phyloP scores from a whole-genome alignment of 2,329 filamentous ascomycete species.

The Xylaria sp. region DNA sequence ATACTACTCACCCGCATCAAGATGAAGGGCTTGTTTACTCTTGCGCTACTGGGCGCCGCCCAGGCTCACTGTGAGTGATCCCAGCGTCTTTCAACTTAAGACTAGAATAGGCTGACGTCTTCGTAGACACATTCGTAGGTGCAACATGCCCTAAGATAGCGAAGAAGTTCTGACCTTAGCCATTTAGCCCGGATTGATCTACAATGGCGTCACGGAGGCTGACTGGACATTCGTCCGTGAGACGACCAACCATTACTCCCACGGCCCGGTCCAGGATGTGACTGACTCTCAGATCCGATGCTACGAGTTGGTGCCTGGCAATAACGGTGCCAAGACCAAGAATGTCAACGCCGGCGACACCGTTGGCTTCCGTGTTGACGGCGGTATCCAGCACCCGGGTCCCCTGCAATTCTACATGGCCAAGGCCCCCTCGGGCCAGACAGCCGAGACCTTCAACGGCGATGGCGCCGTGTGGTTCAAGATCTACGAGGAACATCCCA shows the following conservation, averaged over 20 bases:
- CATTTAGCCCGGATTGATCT: conserved; percentile 41
- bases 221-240: conserved; percentile 52
- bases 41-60: conserved; percentile 39
- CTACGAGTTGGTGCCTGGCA: conserved; percentile 48
- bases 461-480: conserved; percentile 49
- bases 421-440: conserved; percentile 43
- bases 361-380: conserved; percentile 51
- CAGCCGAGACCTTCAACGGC: conserved; percentile 45
- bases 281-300: conserved; percentile 50
- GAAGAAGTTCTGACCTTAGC: background rate
- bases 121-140: conserved; percentile 45
- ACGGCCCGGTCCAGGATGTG: conserved; percentile 51
- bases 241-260: conserved; percentile 53
- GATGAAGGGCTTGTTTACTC: conserved; percentile 41
- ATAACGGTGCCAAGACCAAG: conserved; percentile 48
- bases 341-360: conserved; percentile 51
- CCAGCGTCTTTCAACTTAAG: background rate
- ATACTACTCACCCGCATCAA: conserved; percentile 18
- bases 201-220: conserved; percentile 41
- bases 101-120: conserved; percentile 30
- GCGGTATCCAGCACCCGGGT: conserved; percentile 46
- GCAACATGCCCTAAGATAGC: background rate
- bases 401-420: conserved; percentile 49
- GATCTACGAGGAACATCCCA: conserved; percentile 46
- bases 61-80: conserved; percentile 45